These are phyloP conservation scores for Camelina neglecta DNA, from an alignment of 345 rosid species.

Conservation along the genomic window DNA sequence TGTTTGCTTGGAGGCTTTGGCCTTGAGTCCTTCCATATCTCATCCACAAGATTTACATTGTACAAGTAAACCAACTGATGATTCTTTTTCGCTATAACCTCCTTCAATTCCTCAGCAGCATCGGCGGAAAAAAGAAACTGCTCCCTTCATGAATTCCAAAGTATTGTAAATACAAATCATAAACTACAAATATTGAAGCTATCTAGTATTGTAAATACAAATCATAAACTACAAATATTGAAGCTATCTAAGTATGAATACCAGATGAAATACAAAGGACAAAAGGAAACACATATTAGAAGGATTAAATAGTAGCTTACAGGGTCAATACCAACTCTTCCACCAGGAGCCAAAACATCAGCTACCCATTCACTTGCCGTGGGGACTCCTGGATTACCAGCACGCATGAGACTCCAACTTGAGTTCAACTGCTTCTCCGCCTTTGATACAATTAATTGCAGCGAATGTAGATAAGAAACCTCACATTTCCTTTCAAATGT, in stretches of 20 bases:
- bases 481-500: background rate
- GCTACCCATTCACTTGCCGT: constrained; percentile 88
- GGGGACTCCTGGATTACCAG: constrained; percentile 90
- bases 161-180: constrained; percentile 31
- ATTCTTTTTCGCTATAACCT: constrained; percentile 72
- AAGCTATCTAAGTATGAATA: constrained; percentile 1
- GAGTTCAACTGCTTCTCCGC: constrained; percentile 86
- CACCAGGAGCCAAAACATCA: constrained; percentile 82
- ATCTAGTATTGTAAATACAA: constrained; percentile 34
- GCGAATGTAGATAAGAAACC: constrained; percentile 21
- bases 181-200: too few relatives aligned
- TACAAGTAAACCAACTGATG: constrained; percentile 84
- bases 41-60: constrained; percentile 76
- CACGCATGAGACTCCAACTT: constrained; percentile 93
- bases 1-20: constrained; percentile 80
- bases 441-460: constrained; percentile 43
- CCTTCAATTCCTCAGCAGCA: constrained; percentile 94
- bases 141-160: constrained; percentile 71
- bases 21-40: constrained; percentile 88
- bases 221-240: constrained; percentile 7
- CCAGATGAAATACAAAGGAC: constrained; percentile 2
- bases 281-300: constrained; percentile 18
- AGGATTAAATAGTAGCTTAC: constrained; percentile 61
- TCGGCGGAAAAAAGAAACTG: constrained; percentile 97
- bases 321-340: constrained; percentile 93